Base-by-base conservation (phyloP, 208 protist species). In the Wallacemonas rigidus region DNA sequence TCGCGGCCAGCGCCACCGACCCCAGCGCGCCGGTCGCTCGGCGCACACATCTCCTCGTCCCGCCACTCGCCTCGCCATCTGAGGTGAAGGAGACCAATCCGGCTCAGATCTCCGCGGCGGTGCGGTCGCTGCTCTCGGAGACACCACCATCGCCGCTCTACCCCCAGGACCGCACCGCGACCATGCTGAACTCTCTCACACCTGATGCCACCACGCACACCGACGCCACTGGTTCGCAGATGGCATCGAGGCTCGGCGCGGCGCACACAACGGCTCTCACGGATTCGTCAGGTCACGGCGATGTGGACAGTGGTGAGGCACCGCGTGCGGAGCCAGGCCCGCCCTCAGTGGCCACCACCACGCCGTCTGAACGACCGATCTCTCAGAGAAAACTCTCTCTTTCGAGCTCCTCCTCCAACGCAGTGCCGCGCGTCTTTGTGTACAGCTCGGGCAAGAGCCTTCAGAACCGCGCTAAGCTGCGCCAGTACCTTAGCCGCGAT, bases 401-500 rank as follows among this genome's bases (percentile, higher is more conserved):
- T 26, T 26, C 26, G 26, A 26, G 26, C 11, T 5, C 36, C 11
- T 7, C 60, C 36, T 65, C 60, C 40, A 50, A 4, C 3, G 7
- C 14, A 11, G 26, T 26, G 26, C 26, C 26, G 26, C 41, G 60
- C 6, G 36, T 65, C 41, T 15, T 65, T 7, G 60, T 48, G 14
- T 65, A 53, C 43, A 39, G 40, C 60, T 65, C 60, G 9, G 8
- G 14, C 41, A 45, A 48, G 15, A 17, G 43, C 38, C 12, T 38
- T 6, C 60, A 41, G n/a, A 65, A 65, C 43, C 38, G 43, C 38
- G 60, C 60, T 3, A 65, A 65, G 60, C 60, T 65, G 11, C 60
- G 60, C 4, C 36, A 65, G 43, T 65, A 65, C 60, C 60, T 65
- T 48, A 11, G 41, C 15, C 17, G 40, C 17, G 60, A 65, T n/a